Conservation (phyloP, 2,329 filamentous ascomycete species). For the Colletotrichum musicola region DNA sequence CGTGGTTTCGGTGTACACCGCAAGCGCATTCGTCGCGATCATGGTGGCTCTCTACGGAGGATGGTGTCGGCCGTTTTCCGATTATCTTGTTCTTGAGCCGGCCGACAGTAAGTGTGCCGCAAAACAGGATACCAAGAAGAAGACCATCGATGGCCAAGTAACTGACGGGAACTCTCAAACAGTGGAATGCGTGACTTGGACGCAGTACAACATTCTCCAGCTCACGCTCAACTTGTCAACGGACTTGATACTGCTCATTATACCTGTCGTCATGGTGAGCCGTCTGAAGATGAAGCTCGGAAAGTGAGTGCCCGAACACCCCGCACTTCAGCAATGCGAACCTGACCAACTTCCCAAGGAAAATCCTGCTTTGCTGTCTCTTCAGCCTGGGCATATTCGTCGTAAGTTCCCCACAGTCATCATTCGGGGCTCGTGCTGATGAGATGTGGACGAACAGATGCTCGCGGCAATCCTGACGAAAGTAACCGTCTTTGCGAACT, state of each 20-base stretch:
- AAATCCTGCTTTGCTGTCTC: slow-evolving; percentile 27
- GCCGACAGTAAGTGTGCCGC: slow-evolving; percentile 10
- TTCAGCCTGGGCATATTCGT: slow-evolving; percentile 35
- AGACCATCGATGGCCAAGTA: too few relatives aligned
- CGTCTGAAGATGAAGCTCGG: slow-evolving; percentile 26
- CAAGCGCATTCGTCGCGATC: slow-evolving; percentile 23
- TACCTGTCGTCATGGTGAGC: slow-evolving; percentile 29
- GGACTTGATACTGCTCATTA: slow-evolving; percentile 25
- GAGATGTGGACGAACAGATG: slow-evolving; percentile 3
- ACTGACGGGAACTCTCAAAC: neutral
- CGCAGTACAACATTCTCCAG: slow-evolving; percentile 32
- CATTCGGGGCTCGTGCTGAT: rapidly evolving
- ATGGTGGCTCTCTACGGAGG: slow-evolving; percentile 33
- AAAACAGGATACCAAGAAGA: too few relatives aligned
- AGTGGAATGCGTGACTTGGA: slow-evolving; percentile 35
- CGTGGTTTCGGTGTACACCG: slow-evolving; percentile 9
- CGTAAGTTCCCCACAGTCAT: neutral
- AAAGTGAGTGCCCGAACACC: slow-evolving; percentile 6
- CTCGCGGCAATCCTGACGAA: slow-evolving; percentile 31
- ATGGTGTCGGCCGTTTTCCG: slow-evolving; percentile 35
- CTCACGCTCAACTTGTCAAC: slow-evolving; percentile 36
- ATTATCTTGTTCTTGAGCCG: slow-evolving; percentile 27
- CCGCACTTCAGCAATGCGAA: too few relatives aligned
- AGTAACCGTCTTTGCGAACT: slow-evolving; percentile 23
- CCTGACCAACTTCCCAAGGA: neutral